Evolutionary conservation across 768 basidiomycete genomes (phyloP), one percentile per base, ranked within the genome.

Genomic region (Lactarius trivialis): DNA sequence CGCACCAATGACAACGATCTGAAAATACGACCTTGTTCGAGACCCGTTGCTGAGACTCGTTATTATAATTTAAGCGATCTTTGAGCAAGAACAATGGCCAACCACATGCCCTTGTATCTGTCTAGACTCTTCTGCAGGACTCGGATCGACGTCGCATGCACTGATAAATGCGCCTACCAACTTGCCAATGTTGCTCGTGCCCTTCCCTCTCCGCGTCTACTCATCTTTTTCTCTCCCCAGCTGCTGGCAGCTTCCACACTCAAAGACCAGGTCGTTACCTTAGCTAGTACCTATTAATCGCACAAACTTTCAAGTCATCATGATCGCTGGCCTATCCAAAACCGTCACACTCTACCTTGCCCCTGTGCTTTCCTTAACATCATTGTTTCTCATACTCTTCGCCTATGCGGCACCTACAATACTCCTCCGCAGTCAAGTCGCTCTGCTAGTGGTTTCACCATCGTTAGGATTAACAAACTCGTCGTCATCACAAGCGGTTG

Each of bases 261-360:
- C 53, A 50, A 48, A 67, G 53, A 55, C 62, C 60, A 50, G 64
- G 60, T 26, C 56, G 61, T 61, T 54, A 68, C 64, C 54, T 51
- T 54, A 56, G 41, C 61, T 58, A 68, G 24, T 60, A 65, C 30
- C 45, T 41, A 63, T 65, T 68, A 52, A 58, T 54, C 41, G 45
- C 45, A 56, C 60, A 58, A 45, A 55, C n/a, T 2, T 24, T n/a
- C 45, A 24, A 45, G 51, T 53, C 68, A 77, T 56, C 68, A 92
- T 91, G 90, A 84, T 91, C 69, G 76, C 83, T 63, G 81, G 82
- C 66, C 78, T 89, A 45, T 85, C 88, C 15, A 89, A 85, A 78
- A 80, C 81, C 59, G 76, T 83, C 66, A 84, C 81, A 57, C 76
- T 88, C 56, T 89, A 85, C 70, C 78, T 91, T 56, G 79, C 88